A percentile compares a stretch with the other conserved stretches of the same genome.
phyloP scores from a whole-genome alignment of 495 filamentous ascomycete species.

The Talaromyces proteolyticus region DNA sequence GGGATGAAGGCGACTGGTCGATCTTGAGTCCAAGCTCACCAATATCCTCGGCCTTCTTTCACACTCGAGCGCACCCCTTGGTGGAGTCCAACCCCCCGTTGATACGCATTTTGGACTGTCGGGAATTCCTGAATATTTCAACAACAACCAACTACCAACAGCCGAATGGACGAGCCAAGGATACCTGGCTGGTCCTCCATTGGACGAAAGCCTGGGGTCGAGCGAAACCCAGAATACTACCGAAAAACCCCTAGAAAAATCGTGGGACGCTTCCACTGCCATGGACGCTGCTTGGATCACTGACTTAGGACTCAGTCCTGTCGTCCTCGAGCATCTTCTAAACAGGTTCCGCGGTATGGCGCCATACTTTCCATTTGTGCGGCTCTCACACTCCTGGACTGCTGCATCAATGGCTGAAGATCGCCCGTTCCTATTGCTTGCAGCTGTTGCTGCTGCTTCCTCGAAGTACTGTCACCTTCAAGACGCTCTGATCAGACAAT shows the following conservation, averaged over 20 bases:
- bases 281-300: conserved; percentile 6
- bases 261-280: background rate
- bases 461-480: conserved; percentile 8
- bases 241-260: background rate
- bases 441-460: conserved; percentile 13
- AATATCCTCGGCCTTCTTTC: conserved; percentile 12
- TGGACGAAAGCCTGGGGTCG: background rate
- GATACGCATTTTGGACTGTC: background rate
- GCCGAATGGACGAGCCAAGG: conserved; percentile 6
- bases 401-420: conserved; percentile 10
- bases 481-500: conserved; percentile 9
- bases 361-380: conserved; percentile 10
- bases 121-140: conserved; percentile 3
- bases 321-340: conserved; percentile 9
- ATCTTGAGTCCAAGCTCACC: conserved; percentile 11
- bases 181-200: conserved; percentile 1
- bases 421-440: conserved; percentile 14
- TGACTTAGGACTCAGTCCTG: conserved; percentile 6
- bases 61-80: conserved; percentile 4
- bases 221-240: background rate
- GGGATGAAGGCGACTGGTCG: conserved; percentile 8
- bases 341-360: conserved; percentile 10
- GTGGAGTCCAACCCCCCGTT: background rate
- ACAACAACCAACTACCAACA: conserved; percentile 2
- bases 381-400: conserved; percentile 2